Conservation (phyloP, 305 asterid species). For the Fraxinus baroniana region DNA sequence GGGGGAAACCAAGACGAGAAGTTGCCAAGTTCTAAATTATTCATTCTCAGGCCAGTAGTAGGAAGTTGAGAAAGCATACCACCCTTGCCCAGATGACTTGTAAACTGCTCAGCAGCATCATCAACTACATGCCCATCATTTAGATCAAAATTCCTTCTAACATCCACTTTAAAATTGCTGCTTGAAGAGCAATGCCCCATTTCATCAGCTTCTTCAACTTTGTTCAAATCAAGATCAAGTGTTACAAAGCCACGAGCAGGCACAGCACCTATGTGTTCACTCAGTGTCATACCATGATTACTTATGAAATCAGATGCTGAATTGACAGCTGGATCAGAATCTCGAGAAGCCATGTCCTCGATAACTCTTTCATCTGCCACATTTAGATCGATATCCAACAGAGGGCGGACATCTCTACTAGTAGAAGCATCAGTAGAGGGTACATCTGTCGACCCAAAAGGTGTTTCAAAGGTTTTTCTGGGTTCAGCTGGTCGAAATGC, state of each 20-base stretch:
- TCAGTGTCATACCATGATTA: constrained; percentile 21
- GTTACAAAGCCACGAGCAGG: constrained; percentile 35
- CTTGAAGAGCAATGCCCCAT: constrained; percentile 29
- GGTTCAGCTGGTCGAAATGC: constrained; percentile 83
- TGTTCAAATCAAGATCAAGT: constrained; percentile 51
- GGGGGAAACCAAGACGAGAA: constrained; percentile 53
- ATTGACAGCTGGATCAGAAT: constrained; percentile 32
- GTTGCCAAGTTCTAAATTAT: constrained; percentile 27
- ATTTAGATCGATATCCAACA: constrained; percentile 67
- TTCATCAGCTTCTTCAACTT: constrained; percentile 36
- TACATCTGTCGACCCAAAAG: constrained; percentile 23
- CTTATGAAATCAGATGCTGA: constrained; percentile 23
- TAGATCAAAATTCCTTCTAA: constrained; percentile 41
- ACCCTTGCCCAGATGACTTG: constrained; percentile 26
- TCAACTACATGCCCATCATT: constrained; percentile 39
- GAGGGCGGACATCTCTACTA: constrained; percentile 41
- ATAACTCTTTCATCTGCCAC: constrained; percentile 67
- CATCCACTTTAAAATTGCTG: constrained; percentile 20
- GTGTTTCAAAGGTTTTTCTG: constrained; percentile 42
- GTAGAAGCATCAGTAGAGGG: constrained; percentile 38
- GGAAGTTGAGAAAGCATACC: constrained; percentile 25
- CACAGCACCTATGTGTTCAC: constrained; percentile 25
- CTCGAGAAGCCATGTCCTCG: constrained; percentile 53
- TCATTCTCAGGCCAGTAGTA: constrained; percentile 29
- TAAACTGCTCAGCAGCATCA: constrained; percentile 25